Evolutionary conservation across 2,329 filamentous ascomycete species (phyloP).

Genomic region (Aotearoamyces nothofagi): DNA sequence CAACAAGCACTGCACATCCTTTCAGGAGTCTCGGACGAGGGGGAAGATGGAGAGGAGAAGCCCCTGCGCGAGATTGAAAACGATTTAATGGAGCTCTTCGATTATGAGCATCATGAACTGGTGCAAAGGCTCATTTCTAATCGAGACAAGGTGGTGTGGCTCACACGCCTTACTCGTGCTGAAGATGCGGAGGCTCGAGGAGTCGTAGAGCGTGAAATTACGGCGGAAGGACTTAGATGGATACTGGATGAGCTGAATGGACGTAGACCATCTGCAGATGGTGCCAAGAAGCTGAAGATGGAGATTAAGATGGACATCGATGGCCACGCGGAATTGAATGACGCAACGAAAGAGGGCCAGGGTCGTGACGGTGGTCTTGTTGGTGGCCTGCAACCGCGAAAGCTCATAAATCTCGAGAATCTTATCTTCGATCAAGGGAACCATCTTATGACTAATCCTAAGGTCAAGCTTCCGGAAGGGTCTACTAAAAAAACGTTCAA

Average conservation of each 20-base stretch:
- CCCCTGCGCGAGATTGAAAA: conserved; percentile 89
- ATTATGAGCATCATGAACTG: conserved; percentile 89
- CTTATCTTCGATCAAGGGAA: conserved; percentile 96
- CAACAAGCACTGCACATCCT: conserved; percentile 70
- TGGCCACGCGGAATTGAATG: conserved; percentile 43
- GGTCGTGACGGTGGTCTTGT: conserved; percentile 51
- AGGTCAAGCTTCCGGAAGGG: conserved; percentile 82
- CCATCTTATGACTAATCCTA: conserved; percentile 98
- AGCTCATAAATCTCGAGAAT: conserved; percentile 86
- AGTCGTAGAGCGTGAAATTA: conserved; percentile 80
- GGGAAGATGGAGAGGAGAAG: conserved; percentile 67
- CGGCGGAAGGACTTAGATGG: conserved; percentile 68
- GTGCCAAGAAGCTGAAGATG: conserved; percentile 46
- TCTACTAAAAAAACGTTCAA: conserved; percentile 94
- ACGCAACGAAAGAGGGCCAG: conserved; percentile 32
- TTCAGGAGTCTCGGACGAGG: conserved; percentile 54
- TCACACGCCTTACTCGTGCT: conserved; percentile 71
- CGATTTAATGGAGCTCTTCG: conserved; percentile 94
- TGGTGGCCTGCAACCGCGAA: conserved; percentile 73
- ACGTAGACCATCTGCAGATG: conserved; percentile 42
- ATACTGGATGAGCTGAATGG: conserved; percentile 82
- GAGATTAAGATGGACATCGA: conserved; percentile 96
- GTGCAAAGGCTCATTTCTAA: conserved; percentile 87
- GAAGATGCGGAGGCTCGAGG: conserved; percentile 64
- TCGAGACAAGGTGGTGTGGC: conserved; percentile 89